A percentile compares a stretch with the other conserved stretches of the same genome.
Evolutionary conservation across 495 filamentous ascomycete species (phyloP).

Genomic region (Immersiella caudata): DNA sequence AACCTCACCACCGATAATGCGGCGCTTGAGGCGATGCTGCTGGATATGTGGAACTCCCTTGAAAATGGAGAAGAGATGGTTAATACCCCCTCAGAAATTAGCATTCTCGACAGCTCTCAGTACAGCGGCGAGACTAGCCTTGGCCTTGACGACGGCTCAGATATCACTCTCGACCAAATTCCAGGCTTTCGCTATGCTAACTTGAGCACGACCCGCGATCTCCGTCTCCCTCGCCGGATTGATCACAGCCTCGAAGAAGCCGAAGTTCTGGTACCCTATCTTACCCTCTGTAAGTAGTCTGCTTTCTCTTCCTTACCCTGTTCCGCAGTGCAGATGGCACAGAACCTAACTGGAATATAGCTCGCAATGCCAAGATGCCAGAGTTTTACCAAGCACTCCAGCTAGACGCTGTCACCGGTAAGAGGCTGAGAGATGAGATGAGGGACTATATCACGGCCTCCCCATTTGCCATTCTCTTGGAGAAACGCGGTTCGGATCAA

Average conservation of each 20-base stretch:
- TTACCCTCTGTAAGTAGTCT: slow-evolving; percentile 27
- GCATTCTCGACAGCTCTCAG: slow-evolving; percentile 1
- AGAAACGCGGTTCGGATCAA: background rate
- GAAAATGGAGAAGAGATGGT: slow-evolving; percentile 21
- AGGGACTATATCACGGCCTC: slow-evolving; percentile 16
- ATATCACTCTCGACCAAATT: slow-evolving; percentile 11
- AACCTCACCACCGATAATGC: slow-evolving; percentile 14
- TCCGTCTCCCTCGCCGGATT: slow-evolving; percentile 22
- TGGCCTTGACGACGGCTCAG: background rate
- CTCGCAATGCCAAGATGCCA: slow-evolving; percentile 16
- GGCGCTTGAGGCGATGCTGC: slow-evolving; percentile 21
- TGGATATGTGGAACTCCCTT: slow-evolving; percentile 16
- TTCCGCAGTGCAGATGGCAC: background rate
- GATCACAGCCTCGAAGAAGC: slow-evolving; percentile 13
- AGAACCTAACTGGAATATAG: slow-evolving; percentile 21
- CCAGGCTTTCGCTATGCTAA: slow-evolving; percentile 28
- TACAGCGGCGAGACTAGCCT: background rate
- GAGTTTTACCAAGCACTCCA: slow-evolving; percentile 23
- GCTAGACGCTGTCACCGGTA: slow-evolving; percentile 16
- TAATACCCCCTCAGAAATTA: slow-evolving; percentile 28
- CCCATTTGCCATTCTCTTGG: slow-evolving; percentile 5
- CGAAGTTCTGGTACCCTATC: slow-evolving; percentile 7
- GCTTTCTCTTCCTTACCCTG: background rate
- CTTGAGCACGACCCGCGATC: background rate
- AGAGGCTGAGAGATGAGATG: slow-evolving; percentile 12